A percentile compares a stretch with the other conserved stretches of the same genome.
These are phyloP conservation scores for Schoenoplectus tabernaemontani DNA, from an alignment of 202 grass and related monocot species.

Conservation along the genomic window DNA sequence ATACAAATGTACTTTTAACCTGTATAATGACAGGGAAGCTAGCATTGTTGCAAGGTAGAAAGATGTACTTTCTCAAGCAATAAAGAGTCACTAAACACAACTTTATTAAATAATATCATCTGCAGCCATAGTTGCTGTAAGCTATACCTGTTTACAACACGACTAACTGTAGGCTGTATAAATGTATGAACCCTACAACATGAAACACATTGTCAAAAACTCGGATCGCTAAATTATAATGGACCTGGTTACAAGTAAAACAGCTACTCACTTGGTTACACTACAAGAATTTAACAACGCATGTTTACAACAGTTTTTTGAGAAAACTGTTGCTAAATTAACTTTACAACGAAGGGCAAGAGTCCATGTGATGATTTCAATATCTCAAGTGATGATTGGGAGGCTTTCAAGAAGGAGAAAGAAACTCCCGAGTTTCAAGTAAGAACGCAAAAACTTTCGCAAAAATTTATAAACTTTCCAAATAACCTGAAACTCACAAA, in stretches of 20 bases:
- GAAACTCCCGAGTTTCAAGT: too few relatives aligned
- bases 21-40: slow-evolving; percentile 25
- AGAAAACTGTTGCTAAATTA: too few relatives aligned
- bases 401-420: too few relatives aligned
- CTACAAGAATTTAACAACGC: too few relatives aligned
- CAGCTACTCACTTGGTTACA: slow-evolving; percentile 74
- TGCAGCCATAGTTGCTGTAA: slow-evolving; percentile 9
- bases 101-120: neutral
- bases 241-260: slow-evolving; percentile 17
- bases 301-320: too few relatives aligned
- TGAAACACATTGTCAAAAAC: slow-evolving; percentile 18
- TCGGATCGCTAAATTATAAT: neutral
- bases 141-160: slow-evolving; percentile 81
- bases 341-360: too few relatives aligned
- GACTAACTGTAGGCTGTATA: slow-evolving; percentile 73
- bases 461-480: too few relatives aligned
- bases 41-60: slow-evolving; percentile 14
- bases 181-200: slow-evolving; percentile 87
- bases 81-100: neutral
- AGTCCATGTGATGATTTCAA: too few relatives aligned
- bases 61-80: slow-evolving; percentile 9
- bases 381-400: too few relatives aligned
- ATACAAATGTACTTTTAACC: slow-evolving; percentile 93
- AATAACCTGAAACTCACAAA: too few relatives aligned
- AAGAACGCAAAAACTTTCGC: too few relatives aligned